phyloP scores from a whole-genome alignment of 2,329 filamentous ascomycete genomes.

The Alternaria incomplexa region DNA sequence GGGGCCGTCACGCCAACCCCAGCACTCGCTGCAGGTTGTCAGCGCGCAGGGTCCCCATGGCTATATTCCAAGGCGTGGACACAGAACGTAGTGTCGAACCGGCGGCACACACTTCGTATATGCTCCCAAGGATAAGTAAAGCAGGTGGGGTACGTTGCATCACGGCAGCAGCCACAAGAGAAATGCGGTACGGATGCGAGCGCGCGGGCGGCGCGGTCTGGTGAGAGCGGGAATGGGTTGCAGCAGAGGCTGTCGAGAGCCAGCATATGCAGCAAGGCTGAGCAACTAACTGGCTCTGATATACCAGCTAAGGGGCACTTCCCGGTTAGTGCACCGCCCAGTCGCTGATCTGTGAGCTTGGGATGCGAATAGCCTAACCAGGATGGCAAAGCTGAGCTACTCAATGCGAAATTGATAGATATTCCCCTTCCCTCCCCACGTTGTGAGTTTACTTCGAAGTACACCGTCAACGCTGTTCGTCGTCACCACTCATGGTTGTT shows the following conservation, averaged over 20 bases:
- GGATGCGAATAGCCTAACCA: slow-evolving; percentile 19
- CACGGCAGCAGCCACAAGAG: slow-evolving; percentile 24
- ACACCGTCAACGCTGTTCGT: slow-evolving; percentile 4
- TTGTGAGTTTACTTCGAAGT: slow-evolving; percentile 2
- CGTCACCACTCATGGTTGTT: background rate
- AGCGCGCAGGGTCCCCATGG: slow-evolving; percentile 7
- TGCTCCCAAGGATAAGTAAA: background rate
- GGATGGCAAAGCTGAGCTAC: slow-evolving; percentile 1
- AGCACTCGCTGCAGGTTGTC: slow-evolving; percentile 17
- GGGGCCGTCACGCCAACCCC: slow-evolving; percentile 5
- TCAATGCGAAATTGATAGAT: slow-evolving; percentile 28
- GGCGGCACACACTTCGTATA: background rate
- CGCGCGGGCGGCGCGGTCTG: background rate
- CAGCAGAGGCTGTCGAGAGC: slow-evolving; percentile 25
- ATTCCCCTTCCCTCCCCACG: slow-evolving; percentile 17
- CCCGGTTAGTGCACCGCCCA: slow-evolving; percentile 15
- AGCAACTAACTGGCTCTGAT: slow-evolving; percentile 19
- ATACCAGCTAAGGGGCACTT: slow-evolving; percentile 16
- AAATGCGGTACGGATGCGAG: slow-evolving; percentile 4
- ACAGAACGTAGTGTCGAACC: slow-evolving; percentile 15
- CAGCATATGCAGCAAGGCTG: slow-evolving; percentile 35
- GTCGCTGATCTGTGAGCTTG: slow-evolving; percentile 1
- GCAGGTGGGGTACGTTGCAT: slow-evolving; percentile 38
- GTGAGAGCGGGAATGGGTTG: slow-evolving; percentile 1
- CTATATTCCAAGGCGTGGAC: background rate